Percentiles rank a stretch among this genome's conserved stretches.
Evolutionary conservation across 108 stramenopile species (phyloP).

Genomic region (Bacterosira constricta): DNA sequence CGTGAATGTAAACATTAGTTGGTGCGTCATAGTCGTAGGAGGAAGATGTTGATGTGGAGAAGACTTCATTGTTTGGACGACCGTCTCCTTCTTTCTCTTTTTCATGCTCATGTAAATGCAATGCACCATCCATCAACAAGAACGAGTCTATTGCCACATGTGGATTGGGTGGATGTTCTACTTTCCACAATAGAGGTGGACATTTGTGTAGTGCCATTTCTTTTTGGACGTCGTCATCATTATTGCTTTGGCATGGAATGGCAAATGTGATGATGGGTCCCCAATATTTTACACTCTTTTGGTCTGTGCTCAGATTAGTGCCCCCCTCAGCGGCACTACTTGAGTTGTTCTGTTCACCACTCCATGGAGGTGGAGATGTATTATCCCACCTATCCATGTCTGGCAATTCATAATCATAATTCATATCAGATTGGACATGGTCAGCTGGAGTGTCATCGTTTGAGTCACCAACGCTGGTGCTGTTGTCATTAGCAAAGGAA

Average conservation of each 20-base stretch:
- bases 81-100: no score
- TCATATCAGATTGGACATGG: background rate
- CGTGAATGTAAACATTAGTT: slow-evolving; percentile 84
- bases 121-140: slow-evolving; percentile 70
- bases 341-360: background rate
- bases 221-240: slow-evolving; percentile 5
- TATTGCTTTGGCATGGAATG: slow-evolving; percentile 41
- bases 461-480: background rate
- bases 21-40: slow-evolving; percentile 46
- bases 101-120: slow-evolving; percentile 35
- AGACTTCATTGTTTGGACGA: no score
- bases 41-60: slow-evolving; percentile 3
- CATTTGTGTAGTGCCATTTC: slow-evolving; percentile 26
- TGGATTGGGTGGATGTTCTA: slow-evolving; percentile 64
- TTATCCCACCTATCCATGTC: slow-evolving; percentile 28
- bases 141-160: slow-evolving; percentile 68
- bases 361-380: slow-evolving; percentile 32
- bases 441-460: background rate
- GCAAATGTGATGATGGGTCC: slow-evolving; percentile 53
- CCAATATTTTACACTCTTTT: slow-evolving; percentile 1
- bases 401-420: slow-evolving; percentile 32
- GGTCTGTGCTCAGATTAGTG: no score
- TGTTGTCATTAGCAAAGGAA: background rate
- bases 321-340: background rate
- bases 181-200: slow-evolving; percentile 85